These are phyloP conservation scores for Termitomyces sp. DNA, from an alignment of 768 basidiomycete genomes.

Conservation along the genomic window DNA sequence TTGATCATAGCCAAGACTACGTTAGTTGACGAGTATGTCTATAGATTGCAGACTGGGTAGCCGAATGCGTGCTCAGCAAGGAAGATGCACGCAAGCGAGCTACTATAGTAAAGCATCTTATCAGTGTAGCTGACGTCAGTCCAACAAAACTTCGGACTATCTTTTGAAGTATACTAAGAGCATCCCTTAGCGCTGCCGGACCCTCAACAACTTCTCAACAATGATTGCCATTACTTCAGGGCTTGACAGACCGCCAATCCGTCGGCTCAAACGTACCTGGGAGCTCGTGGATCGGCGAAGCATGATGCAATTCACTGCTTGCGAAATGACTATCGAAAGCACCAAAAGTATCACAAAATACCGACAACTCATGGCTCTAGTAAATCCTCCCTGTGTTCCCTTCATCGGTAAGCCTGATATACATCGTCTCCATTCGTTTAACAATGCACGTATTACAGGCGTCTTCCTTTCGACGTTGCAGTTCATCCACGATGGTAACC, in stretches of 20 bases:
- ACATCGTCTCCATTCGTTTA: background rate
- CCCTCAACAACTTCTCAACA: constrained; percentile 90
- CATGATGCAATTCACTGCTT: constrained; percentile 64
- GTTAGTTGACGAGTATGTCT: background rate
- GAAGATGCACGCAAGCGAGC: constrained; percentile 86
- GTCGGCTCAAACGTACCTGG: constrained; percentile 90
- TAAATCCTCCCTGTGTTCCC: constrained; percentile 91
- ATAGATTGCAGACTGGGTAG: constrained; percentile 92
- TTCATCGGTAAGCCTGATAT: constrained; percentile 69
- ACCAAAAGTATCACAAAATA: constrained; percentile 94
- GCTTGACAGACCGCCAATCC: constrained; percentile 88
- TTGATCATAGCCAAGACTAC: background rate
- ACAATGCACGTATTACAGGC: constrained; percentile 40
- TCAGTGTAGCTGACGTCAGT: constrained; percentile 85
- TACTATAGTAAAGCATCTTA: constrained; percentile 79
- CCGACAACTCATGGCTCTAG: constrained; percentile 71
- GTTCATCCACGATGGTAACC: constrained; percentile 95
- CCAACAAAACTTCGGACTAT: background rate
- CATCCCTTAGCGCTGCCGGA: constrained; percentile 69
- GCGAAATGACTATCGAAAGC: constrained; percentile 88
- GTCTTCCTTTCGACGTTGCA: constrained; percentile 93
- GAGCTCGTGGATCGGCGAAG: constrained; percentile 77
- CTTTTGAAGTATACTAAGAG: background rate
- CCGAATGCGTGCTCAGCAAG: constrained; percentile 68
- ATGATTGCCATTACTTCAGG: constrained; percentile 96